Percentiles rank a stretch among this genome's conserved stretches.
Conservation (phyloP, 1,284 basidiomycete species). For the Ceratobasidium sp. region DNA sequence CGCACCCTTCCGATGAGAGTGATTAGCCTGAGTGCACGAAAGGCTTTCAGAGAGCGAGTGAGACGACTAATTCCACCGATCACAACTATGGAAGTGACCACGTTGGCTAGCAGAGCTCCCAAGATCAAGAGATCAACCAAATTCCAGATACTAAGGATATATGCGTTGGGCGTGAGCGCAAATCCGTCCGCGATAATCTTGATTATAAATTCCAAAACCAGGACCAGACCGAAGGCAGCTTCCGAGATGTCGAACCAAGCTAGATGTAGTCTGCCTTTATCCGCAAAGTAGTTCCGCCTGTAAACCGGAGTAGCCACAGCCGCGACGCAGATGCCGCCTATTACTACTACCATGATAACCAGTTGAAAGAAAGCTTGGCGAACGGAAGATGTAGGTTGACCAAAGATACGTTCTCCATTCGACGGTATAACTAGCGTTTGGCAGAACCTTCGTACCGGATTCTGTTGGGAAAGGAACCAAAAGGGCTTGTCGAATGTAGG, state of each 20-base stretch:
- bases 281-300: slow-evolving; percentile 78
- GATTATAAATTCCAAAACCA: slow-evolving; percentile 89
- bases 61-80: slow-evolving; percentile 85
- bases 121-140: slow-evolving; percentile 91
- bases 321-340: slow-evolving; percentile 89
- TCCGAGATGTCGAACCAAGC: slow-evolving; percentile 95
- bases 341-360: slow-evolving; percentile 81
- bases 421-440: slow-evolving; percentile 89
- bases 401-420: slow-evolving; percentile 88
- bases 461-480: slow-evolving; percentile 91
- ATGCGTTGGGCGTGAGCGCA: slow-evolving; percentile 94
- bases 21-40: slow-evolving; percentile 91
- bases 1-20: slow-evolving; percentile 91
- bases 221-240: slow-evolving; percentile 78
- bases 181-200: slow-evolving; percentile 96
- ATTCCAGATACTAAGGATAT: slow-evolving; percentile 94
- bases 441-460: slow-evolving; percentile 80
- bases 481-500: slow-evolving; percentile 93
- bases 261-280: slow-evolving; percentile 71
- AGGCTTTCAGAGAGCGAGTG: slow-evolving; percentile 89
- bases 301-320: slow-evolving; percentile 90
- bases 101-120: slow-evolving; percentile 84
- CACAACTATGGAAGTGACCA: slow-evolving; percentile 82
- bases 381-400: slow-evolving; percentile 74
- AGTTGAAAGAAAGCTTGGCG: slow-evolving; percentile 83